Evolutionary conservation across 306 rosid genomes (phyloP), one percentile per base, ranked within the genome.

Genomic region (Vigna mungo): DNA sequence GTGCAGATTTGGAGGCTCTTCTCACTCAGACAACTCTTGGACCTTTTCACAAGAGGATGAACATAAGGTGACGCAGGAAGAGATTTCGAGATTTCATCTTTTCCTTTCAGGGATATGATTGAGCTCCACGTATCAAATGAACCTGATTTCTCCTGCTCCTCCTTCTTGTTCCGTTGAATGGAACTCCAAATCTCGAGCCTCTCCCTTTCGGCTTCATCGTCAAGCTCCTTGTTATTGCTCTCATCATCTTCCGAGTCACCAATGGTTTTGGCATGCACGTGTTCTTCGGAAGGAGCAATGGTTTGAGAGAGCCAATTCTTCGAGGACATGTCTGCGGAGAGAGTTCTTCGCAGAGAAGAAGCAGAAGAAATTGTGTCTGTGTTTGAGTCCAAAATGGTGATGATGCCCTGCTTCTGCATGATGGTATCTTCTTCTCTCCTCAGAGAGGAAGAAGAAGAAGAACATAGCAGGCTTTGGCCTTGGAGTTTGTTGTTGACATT

Each of bases 301-400:
- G 85, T 90, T 17, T 86, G 89, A 16, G 87, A 81, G 53, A 90
- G 82, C 96, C 98, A 95, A 53, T 88, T 86, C 85, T 86, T 83
- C 11, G 97, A 90, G 9, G 97, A 95, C 97, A 95, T 90, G 89
- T 95, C 96, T 11, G 97, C 97, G 0, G 99, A 95, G n/a, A 90
- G 88, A 72, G 97, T 86, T 53, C 97, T 78, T 21, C 97, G 71
- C 0, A 95, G 78, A 25, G 98, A 88, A 74, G 92, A 75, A 0
- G 86, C 17, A 18, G 60, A 14, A 32, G 79, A 75, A 32, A 75
- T 9, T 1, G 49, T 12, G 15, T 41, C 37, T 0, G 48, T 43
- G 41, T 55, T 63, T 49, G 76, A 82, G 23, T 88, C 80, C 34
- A 95, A 88, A 78, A 92, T 85, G 75, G 97, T 78, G 61, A 87